phyloP scores from a whole-genome alignment of 1,284 basidiomycete genomes.

The Mycosarcoma mackinlayi region DNA sequence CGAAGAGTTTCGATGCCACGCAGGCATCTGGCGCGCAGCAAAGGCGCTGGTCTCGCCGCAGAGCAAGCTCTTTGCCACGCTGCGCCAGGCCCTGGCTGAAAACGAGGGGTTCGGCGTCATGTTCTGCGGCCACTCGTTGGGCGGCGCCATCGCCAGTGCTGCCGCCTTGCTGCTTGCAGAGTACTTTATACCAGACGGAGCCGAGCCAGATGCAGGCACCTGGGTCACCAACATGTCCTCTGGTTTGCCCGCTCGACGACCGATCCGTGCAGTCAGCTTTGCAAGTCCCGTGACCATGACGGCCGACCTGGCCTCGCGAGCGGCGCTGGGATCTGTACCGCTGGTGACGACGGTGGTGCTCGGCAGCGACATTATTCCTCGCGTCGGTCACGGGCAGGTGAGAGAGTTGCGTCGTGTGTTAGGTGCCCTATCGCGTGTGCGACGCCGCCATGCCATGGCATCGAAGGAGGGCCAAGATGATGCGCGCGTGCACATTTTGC shows the following conservation, averaged over 20 bases:
- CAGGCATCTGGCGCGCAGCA: conserved; percentile 65
- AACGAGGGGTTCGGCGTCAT: conserved; percentile 62
- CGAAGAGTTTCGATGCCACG: conserved; percentile 60
- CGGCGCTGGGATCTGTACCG: conserved; percentile 57
- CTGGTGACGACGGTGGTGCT: conserved; percentile 61
- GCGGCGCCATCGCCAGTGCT: conserved; percentile 64
- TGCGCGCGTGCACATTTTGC: conserved; percentile 58
- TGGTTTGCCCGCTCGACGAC: conserved; percentile 59
- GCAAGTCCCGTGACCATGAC: conserved; percentile 65
- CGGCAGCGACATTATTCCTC: conserved; percentile 64
- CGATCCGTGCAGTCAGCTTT: conserved; percentile 64
- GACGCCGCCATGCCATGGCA: conserved; percentile 49
- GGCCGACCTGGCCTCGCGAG: conserved; percentile 49
- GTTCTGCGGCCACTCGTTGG: conserved; percentile 65
- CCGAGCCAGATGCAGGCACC: conserved; percentile 40
- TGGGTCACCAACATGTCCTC: conserved; percentile 59
- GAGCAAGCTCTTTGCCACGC: conserved; percentile 59
- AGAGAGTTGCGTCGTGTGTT: conserved; percentile 65
- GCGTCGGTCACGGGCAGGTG: conserved; percentile 64
- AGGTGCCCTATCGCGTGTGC: conserved; percentile 62
- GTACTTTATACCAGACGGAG: conserved; percentile 52
- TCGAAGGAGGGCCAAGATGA: conserved; percentile 47
- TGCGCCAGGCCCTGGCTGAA: conserved; percentile 56
- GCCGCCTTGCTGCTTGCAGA: conserved; percentile 61
- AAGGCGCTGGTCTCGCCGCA: conserved; percentile 54